Conservation (phyloP, 805 yeast genomes). For the Cyberlindnera bimundalis region DNA sequence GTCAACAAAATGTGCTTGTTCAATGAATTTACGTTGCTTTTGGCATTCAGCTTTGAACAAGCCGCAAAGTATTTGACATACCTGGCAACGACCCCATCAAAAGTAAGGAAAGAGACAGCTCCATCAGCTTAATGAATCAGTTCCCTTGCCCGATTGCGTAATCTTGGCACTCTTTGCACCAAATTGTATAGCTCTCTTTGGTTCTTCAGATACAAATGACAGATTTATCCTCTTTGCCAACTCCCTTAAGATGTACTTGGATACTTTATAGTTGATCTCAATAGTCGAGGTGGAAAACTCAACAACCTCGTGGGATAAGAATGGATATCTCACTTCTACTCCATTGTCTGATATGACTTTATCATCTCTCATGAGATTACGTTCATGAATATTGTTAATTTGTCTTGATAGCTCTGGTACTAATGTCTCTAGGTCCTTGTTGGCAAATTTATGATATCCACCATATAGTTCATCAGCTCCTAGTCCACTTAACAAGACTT, state of each 20-base stretch:
- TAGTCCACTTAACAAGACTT: conserved; percentile 82
- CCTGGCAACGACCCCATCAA: conserved; percentile 22
- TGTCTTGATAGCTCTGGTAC: conserved; percentile 63
- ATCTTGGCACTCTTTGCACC: conserved; percentile 95
- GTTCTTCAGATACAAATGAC: conserved; percentile 60
- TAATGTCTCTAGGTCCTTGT: conserved; percentile 41
- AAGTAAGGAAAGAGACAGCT: conserved; percentile 2
- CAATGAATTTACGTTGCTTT: conserved; percentile 38
- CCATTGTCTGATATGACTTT: conserved; percentile 85
- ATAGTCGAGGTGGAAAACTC: conserved; percentile 42
- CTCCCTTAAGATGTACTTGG: conserved; percentile 58
- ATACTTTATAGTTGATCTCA: conserved; percentile 45
- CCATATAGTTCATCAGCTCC: conserved; percentile 98
- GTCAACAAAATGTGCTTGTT: conserved; percentile 38
- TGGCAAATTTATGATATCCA: conserved; percentile 84
- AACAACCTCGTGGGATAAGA: conserved; percentile 62
- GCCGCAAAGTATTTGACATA: conserved; percentile 44
- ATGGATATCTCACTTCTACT: conserved; percentile 87
- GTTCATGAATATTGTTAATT: conserved; percentile 64
- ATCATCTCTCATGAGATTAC: conserved; percentile 91
- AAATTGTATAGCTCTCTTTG: conserved; percentile 93
- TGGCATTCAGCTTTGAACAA: conserved; percentile 48
- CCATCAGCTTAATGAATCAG: conserved; percentile 15
- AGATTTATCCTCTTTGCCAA: conserved; percentile 54
- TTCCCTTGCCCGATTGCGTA: conserved; percentile 73